phyloP scores from a whole-genome alignment of 179 eudicot genomes.

The Silene coronaria region DNA sequence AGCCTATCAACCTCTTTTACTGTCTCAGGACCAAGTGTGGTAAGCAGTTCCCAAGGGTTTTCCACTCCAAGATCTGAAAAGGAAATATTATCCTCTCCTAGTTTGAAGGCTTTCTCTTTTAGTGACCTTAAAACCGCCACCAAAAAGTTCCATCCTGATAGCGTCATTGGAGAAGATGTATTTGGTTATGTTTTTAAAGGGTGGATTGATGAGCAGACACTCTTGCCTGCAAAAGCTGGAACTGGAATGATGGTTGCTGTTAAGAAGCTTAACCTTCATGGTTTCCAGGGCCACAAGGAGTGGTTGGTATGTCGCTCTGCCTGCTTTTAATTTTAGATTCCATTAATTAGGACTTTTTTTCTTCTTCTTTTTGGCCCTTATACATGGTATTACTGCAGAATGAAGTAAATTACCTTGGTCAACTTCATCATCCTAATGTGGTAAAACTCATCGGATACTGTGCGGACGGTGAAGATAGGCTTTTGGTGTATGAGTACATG shows the following conservation, averaged over 20 bases:
- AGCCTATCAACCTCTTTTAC: constrained; percentile 32
- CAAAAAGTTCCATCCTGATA: constrained; percentile 70
- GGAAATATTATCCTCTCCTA: constrained; percentile 57
- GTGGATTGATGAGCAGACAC: constrained; percentile 79
- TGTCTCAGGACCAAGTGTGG: constrained; percentile 35
- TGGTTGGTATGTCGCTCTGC: constrained; percentile 69
- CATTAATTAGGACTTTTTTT: too few species aligned
- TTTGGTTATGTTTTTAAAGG: constrained; percentile 91
- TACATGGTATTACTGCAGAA: constrained; percentile 46
- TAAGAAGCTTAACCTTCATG: constrained; percentile 83
- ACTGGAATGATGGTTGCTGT: constrained; percentile 87
- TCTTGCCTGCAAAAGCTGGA: constrained; percentile 64
- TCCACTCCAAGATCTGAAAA: constrained; percentile 74
- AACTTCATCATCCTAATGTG: constrained; percentile 73
- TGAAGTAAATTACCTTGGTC: constrained; percentile 78
- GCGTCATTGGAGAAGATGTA: constrained; percentile 92
- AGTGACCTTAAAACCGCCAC: constrained; percentile 73
- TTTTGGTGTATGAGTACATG: constrained; percentile 83
- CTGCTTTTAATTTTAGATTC: not conserved
- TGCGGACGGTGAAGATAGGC: constrained; percentile 70
- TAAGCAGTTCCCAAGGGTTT: constrained; percentile 41
- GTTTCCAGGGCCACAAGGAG: constrained; percentile 94
- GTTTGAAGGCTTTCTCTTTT: constrained; percentile 56
- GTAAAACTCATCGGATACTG: constrained; percentile 91
- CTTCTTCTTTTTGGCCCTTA: constrained; percentile 16